Percentiles rank a stretch among this genome's conserved stretches.
Evolutionary conservation across 2,329 filamentous ascomycete genomes (phyloP).

Genomic region (Nigrograna mackinnonii): DNA sequence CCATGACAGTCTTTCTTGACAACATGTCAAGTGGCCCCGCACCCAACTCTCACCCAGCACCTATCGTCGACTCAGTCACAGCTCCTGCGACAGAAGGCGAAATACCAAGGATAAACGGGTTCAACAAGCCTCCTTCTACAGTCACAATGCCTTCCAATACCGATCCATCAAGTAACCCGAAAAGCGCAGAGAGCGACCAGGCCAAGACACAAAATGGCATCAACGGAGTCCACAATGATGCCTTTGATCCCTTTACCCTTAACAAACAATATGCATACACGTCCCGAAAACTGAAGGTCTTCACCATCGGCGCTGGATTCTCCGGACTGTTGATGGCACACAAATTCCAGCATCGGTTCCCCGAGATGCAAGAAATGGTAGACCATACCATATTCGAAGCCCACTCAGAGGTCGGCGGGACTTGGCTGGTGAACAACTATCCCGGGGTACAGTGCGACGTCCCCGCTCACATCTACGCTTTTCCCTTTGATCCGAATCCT

Average conservation of each 20-base stretch:
- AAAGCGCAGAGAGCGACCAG: background rate
- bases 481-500: slow-evolving; percentile 43
- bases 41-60: background rate
- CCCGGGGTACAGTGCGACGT: slow-evolving; percentile 46
- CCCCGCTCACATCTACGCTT: slow-evolving; percentile 23
- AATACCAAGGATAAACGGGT: slow-evolving; percentile 13
- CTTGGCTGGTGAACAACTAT: slow-evolving; percentile 44
- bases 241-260: slow-evolving; percentile 19
- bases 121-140: slow-evolving; percentile 9
- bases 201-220: too few relatives aligned
- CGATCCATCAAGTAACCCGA: background rate
- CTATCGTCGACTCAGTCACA: slow-evolving; percentile 1
- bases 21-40: slow-evolving; percentile 4
- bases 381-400: slow-evolving; percentile 45
- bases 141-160: slow-evolving; percentile 4
- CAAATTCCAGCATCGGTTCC: slow-evolving; percentile 9
- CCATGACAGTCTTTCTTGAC: slow-evolving; percentile 18
- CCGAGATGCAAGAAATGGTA: slow-evolving; percentile 34
- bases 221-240: slow-evolving; percentile 1
- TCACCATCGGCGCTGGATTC: slow-evolving; percentile 9
- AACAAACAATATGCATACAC: slow-evolving; percentile 20
- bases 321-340: slow-evolving; percentile 8
- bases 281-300: slow-evolving; percentile 18
- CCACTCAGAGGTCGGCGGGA: slow-evolving; percentile 32
- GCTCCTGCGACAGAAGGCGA: slow-evolving; percentile 11